Evolutionary conservation across 306 rosid genomes (phyloP), one percentile per base, ranked within the genome.

Genomic region (Canavalia gladiata): DNA sequence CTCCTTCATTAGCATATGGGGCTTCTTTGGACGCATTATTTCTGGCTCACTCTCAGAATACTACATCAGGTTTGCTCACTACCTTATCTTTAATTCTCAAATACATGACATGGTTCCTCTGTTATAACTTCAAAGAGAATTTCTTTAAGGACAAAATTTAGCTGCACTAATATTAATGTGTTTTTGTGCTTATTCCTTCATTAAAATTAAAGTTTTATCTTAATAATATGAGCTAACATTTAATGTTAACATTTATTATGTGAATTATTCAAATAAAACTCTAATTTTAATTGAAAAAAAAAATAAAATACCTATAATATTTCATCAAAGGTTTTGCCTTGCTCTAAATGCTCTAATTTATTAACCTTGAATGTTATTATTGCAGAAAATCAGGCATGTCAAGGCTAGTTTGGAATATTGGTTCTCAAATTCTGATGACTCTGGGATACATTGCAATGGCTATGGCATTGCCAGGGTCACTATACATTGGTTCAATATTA

Each of bases 1-100:
- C 11, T 86, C 90, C 8, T 81, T 86, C 76, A 80, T 59, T 7
- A 84, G 91, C 75, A 84, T 84, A 11, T 88, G 89, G 82, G 88
- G 76, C 5, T 84, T 83, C 83, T 77, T 78, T 1, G 83, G 86
- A 51, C 86, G 83, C 69, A 71, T 83, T 37, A 35, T 77, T 71
- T 71, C 80, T 45, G 86, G 86, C 3, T 70, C 79, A 1, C 64
- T 83, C 75, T 83, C 86, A 2, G 86, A 83, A 83, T 46, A 63
- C 86, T 77, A 42, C 58, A 77, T 83, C 75, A 77, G 86, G 86
- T 82, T 66, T 31, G 46, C 3, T 81, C 66, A 25, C 60, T 41
- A 28, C 54, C 0, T n/a, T 33, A 12, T 35, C 57, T 67, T 56
- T 52, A 56, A 37, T 49, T 39, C 10, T 11, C 35, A 69, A 0